Base-by-base conservation (phyloP, 23 red algal genomes). In the Gracilaria vermiculophylla region DNA sequence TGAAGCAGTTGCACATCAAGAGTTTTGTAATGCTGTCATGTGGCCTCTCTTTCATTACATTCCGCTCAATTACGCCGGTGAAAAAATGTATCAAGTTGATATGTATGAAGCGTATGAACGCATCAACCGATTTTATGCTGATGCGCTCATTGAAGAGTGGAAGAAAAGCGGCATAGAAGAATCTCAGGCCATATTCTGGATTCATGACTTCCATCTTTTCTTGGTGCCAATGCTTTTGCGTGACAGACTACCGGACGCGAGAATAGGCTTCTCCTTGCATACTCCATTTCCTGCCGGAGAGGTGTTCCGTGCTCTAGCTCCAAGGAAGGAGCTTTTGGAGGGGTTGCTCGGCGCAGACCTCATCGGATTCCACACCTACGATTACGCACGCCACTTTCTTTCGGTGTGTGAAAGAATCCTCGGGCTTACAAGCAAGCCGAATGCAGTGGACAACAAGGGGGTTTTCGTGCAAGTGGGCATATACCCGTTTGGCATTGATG, bases 41-140 rank as follows among this genome's bases (percentile, higher is more conserved):
- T 98, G 96, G 96, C 92, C 83, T 10, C 86, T 98, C 10, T 98
- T 98, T 45, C 96, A 98, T 69, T 94, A 98, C 93, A 77, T 98
- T 48, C 88, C 91, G 36, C 84, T 98, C 58, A 78, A 80, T 49
- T 73, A 73, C 17, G 45, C 94, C 9, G 96, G 96, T 13, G 96
- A 94, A 66, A 79, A 92, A 55, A 85, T 82, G 25, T 98, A 92
- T 88, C 86, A 76, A 0, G 58, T 64, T 29, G 89, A 94, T 25
- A 88, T 93, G 78, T 98, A 89, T 48, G 82, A 89, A 34, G 96
- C 96, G 19, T 98, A 98, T 52, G 79, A 92, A 69, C 88, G 88
- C 73, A 76, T 96, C 80, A 96, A 96, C 57, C 71, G 37, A 10
- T 80, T 80, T 44, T 92, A 92, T 47, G 94, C 80, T 3, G 61